A percentile compares a stretch with the other conserved stretches of the same genome.
phyloP scores from a whole-genome alignment of 306 rosid genomes.

The Rosa chinensis region DNA sequence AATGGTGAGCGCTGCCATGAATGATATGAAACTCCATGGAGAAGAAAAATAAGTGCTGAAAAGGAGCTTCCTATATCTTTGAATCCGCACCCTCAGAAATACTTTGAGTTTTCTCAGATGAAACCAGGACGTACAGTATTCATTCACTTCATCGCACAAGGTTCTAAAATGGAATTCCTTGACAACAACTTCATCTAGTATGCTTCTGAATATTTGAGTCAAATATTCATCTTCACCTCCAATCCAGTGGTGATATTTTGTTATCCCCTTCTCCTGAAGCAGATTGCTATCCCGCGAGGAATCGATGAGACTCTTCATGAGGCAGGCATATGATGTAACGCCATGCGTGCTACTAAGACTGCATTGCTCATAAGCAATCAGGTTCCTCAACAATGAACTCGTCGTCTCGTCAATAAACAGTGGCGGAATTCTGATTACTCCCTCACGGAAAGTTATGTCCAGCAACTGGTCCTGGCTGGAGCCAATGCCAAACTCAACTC shows the following conservation, averaged over 20 bases:
- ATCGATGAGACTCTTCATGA: conserved; percentile 34
- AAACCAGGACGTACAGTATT: not conserved
- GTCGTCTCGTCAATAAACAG: conserved; percentile 17
- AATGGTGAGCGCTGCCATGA: not conserved
- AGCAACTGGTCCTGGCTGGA: not conserved
- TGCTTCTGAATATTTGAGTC: conserved; percentile 5
- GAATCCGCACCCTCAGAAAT: conserved; percentile 7
- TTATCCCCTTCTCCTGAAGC: conserved; percentile 1
- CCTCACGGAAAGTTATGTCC: not conserved
- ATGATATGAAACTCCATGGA: conserved; percentile 10
- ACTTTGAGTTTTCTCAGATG: conserved; percentile 5
- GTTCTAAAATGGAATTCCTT: conserved; percentile 23
- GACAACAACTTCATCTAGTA: conserved; percentile 29
- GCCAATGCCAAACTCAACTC: conserved; percentile 7
- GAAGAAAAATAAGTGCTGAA: not conserved
- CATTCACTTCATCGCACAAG: conserved; percentile 7
- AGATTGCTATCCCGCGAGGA: conserved; percentile 15
- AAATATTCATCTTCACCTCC: conserved; percentile 20
- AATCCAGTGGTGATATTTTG: not conserved
- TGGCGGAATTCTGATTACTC: not conserved
- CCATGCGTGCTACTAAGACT: conserved; percentile 20
- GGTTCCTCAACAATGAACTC: conserved; percentile 32
- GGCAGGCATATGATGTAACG: conserved; percentile 38
- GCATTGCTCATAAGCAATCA: conserved; percentile 40
- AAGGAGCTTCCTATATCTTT: not conserved